Percentiles rank a stretch among this genome's conserved stretches.
Conservation (phyloP, 768 basidiomycete species). For the Pholiota conissans region DNA sequence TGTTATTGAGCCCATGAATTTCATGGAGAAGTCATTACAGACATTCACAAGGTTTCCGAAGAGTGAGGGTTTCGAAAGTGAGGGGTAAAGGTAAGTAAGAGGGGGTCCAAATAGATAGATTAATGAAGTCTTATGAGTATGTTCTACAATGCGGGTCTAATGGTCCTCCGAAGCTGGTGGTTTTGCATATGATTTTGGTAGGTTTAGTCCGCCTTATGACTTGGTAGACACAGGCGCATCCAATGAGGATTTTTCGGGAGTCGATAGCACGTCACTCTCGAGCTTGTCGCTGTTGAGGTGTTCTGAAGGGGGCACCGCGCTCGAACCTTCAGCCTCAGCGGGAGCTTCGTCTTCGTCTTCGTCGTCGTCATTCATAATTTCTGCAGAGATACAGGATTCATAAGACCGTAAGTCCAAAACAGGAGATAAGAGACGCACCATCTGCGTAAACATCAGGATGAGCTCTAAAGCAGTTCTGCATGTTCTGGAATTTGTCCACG, state of each 20-base stretch:
- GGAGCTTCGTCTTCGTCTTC: constrained; percentile 53
- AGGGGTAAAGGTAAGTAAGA: not conserved
- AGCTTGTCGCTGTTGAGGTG: constrained; percentile 3
- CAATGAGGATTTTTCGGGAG: constrained; percentile 6
- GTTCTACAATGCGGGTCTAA: constrained; percentile 9
- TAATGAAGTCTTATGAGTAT: constrained; percentile 13
- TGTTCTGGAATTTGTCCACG: constrained; percentile 94
- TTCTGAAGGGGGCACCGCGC: constrained; percentile 8
- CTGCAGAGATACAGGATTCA: constrained; percentile 29
- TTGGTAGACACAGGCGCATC: constrained; percentile 7
- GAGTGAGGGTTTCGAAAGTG: too few species aligned
- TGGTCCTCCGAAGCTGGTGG: constrained; percentile 11
- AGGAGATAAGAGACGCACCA: constrained; percentile 49
- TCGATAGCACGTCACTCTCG: constrained; percentile 2
- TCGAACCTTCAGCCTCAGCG: constrained; percentile 9
- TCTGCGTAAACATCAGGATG: constrained; percentile 97
- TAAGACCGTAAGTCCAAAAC: constrained; percentile 3
- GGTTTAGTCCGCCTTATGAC: constrained; percentile 1
- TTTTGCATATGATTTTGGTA: constrained; percentile 7
- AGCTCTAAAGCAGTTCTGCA: constrained; percentile 97
- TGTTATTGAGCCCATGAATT: not conserved
- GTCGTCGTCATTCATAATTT: constrained; percentile 72
- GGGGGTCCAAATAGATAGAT: constrained; percentile 19
- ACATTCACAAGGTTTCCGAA: not conserved
- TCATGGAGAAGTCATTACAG: not conserved